Evolutionary conservation across 2,329 filamentous ascomycete genomes (phyloP).

Genomic region (Pseudogymnoascus sp.): DNA sequence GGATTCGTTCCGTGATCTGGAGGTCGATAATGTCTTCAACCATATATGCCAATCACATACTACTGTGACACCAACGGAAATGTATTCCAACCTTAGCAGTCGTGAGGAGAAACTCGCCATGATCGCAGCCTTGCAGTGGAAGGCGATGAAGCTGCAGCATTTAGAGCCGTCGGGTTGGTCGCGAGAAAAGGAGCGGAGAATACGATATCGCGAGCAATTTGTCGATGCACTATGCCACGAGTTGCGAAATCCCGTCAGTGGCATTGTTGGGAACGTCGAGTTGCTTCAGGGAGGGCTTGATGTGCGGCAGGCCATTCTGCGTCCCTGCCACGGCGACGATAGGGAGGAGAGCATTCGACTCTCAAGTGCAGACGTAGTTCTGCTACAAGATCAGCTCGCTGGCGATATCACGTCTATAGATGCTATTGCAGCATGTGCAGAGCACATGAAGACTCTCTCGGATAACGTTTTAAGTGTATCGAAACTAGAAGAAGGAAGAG

Average conservation of each 20-base stretch:
- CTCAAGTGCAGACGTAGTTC: background rate
- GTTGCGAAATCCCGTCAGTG: conserved; percentile 66
- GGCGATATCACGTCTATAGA: conserved; percentile 36
- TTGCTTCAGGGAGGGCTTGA: conserved; percentile 38
- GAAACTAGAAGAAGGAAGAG: conserved; percentile 53
- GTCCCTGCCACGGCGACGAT: conserved; percentile 42
- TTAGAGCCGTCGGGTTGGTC: background rate
- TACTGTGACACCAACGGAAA: background rate
- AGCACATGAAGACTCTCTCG: conserved; percentile 75
- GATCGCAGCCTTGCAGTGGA: background rate
- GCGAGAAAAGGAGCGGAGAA: background rate
- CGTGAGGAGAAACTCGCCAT: background rate
- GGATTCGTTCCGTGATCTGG: background rate
- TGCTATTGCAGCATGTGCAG: conserved; percentile 68
- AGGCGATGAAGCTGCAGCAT: background rate
- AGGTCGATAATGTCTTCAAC: background rate
- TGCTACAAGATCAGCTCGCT: background rate
- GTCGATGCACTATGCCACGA: conserved; percentile 43
- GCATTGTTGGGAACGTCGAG: conserved; percentile 51
- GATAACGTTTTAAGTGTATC: conserved; percentile 67
- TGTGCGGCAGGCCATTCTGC: conserved; percentile 51
- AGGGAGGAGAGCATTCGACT: conserved; percentile 33
- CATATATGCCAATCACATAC: background rate
- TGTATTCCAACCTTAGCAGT: background rate
- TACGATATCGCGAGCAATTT: background rate